Evolutionary conservation across 371 early-diverging fungal species (phyloP), one percentile per base, ranked within the genome.

Genomic region (Capniomyces stellatus): DNA sequence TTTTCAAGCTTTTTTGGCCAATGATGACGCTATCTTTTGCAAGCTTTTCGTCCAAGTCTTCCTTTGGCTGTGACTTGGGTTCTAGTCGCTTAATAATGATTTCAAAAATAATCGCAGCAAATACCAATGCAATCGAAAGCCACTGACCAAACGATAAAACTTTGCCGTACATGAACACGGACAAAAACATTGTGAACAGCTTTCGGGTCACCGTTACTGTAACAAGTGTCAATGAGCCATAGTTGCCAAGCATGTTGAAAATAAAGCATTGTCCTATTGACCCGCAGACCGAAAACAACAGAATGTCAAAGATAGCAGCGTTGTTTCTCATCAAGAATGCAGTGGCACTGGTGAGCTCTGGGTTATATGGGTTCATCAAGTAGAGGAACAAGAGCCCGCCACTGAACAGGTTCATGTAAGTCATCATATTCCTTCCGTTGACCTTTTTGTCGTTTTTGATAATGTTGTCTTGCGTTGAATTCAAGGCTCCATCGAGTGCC

Each of bases 181-280:
- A 86, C 31, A 97, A 61, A 31, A 98, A 59, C 69, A 98, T 92
- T 0, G 90, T 86, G 52, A 96, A 82, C 69, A 98, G 79, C 70
- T 98, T 98, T 52, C 99, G 76, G 0, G 95, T 94, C 19, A 98
- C 91, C 0, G 89, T 98, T 40, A 95, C 83, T 3, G 89, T 97
- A 8, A 89, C 94, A 35, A 95, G 66, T 18, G 80, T 78, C 44
- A 98, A 62, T 54, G 91, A 82, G 15, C 98, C 99, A 69, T 88
- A 94, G 15, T 78, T 75, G 55, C 85, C 85, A 28, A 98, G 76
- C 49, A 89, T 88, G 69, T 89, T 87, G 72, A 92, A 98, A 52
- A 98, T 89, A 64, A 97, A 92, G 70, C 85, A 82, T 71, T 98
- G 98, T n/a, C 99, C 99, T 24, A 94, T 29, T 1, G 93, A 87